Evolutionary conservation across 1,139 yeast genomes (phyloP), one percentile per base, ranked within the genome.

Genomic region (Lodderomyces jiufengensis): DNA sequence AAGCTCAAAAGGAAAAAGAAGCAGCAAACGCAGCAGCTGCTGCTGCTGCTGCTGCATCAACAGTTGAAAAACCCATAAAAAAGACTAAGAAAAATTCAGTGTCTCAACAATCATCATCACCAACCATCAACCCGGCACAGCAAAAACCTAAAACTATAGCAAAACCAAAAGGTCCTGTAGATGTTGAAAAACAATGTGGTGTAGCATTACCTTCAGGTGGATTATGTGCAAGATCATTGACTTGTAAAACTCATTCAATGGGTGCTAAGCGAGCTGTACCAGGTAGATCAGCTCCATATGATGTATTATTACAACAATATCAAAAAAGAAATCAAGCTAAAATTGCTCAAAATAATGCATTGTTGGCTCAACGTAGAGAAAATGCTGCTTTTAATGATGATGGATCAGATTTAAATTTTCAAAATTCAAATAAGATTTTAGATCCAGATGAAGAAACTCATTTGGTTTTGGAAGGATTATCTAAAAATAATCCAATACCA

Each of bases 221-320:
- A 0, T 80, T 80, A 50, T 92, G 98, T 70, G 96, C 97, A 5
- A 73, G 98, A 38, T 87, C 97, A 0, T 69, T 92, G 44, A 92
- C 98, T 0, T 92, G 98, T 70, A 92, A 92, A 56, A 88, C 97
- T 1, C 98, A 92, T 59, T 86, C 97, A 1, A 90, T 92, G 97
- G 97, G 97, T 20, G 95, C 97, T 16, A 92, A 92, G 52, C 76
- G 98, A 50, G 92, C 96, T 1, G 98, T 92, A 16, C 79, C 79
- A 22, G 98, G 98, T 5, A 73, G 98, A 50, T 80, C 95, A 35
- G 90, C 94, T 7, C 90, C 97, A 0, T 92, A 88, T 58, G 98
- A 92, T 60, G 80, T 80, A 18, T 66, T 92, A 37, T 67, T 92
- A 41, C 90, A 92, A 29, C 92, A 86, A 31, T 90, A 92, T 55